These are phyloP conservation scores for Eremomyces bilateralis DNA, from an alignment of 495 filamentous ascomycete species.

Conservation along the genomic window DNA sequence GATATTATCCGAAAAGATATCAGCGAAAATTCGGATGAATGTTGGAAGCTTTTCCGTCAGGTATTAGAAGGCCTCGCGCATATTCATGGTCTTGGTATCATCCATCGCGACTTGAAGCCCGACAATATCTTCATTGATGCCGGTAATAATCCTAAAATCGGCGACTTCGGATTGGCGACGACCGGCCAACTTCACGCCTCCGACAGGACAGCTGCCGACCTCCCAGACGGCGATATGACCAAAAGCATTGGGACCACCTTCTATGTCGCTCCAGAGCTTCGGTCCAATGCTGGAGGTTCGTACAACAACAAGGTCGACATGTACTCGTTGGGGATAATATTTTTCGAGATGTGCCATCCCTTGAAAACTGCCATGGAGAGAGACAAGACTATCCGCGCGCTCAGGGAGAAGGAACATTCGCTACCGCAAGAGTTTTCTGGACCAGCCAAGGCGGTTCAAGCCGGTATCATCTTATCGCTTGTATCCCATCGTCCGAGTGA, in stretches of 20 bases:
- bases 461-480: slow-evolving; percentile 55
- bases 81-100: slow-evolving; percentile 78
- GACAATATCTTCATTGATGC: slow-evolving; percentile 95
- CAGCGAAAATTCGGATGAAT: slow-evolving; percentile 45
- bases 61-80: slow-evolving; percentile 78
- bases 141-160: slow-evolving; percentile 75
- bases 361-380: slow-evolving; percentile 77
- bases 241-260: slow-evolving; percentile 84
- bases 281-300: slow-evolving; percentile 39
- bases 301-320: slow-evolving; percentile 96
- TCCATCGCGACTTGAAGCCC: slow-evolving; percentile 93
- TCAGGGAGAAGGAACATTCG: slow-evolving; percentile 42
- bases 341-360: slow-evolving; percentile 90
- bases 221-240: slow-evolving; percentile 33
- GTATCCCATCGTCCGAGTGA: slow-evolving; percentile 61
- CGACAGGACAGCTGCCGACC: slow-evolving; percentile 18
- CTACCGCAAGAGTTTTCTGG: slow-evolving; percentile 57
- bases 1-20: slow-evolving; percentile 71
- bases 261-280: slow-evolving; percentile 85
- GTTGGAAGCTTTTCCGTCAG: slow-evolving; percentile 81
- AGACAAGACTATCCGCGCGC: slow-evolving; percentile 43
- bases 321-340: slow-evolving; percentile 93
- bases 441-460: slow-evolving; percentile 50
- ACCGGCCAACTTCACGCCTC: slow-evolving; percentile 47
- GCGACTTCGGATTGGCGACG: slow-evolving; percentile 89